Percentiles rank a stretch among this genome's conserved stretches.
phyloP scores from a whole-genome alignment of 192 early-diverging fungal genomes.

The Borealophlyctis nickersoniae region DNA sequence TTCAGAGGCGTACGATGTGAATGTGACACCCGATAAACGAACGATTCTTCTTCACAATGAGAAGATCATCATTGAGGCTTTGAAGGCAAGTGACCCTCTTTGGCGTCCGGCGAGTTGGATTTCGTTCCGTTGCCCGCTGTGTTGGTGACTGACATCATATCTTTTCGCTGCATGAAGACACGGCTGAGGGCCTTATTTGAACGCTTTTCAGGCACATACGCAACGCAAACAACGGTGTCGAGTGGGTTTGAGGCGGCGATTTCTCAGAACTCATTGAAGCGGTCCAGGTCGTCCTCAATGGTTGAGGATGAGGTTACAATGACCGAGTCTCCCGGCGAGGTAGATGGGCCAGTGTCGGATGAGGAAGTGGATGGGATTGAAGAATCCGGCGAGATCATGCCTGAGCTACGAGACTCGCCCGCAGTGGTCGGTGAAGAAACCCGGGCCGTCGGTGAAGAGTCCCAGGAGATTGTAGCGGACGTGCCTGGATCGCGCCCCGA shows the following conservation, averaged over 20 bases:
- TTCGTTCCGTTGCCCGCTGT: slow-evolving; percentile 63
- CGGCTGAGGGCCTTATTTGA: no score
- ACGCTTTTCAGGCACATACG: slow-evolving; percentile 38
- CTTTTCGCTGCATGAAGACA: slow-evolving; percentile 24
- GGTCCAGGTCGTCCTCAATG: no score
- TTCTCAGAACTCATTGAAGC: no score
- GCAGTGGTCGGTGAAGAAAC: no score
- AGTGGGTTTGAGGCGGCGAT: not conserved
- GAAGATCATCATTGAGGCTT: slow-evolving; percentile 55
- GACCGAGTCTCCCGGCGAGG: not conserved
- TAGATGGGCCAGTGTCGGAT: not conserved
- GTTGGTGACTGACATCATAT: slow-evolving; percentile 94
- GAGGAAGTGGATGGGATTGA: not conserved
- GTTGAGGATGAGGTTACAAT: no score
- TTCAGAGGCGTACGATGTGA: slow-evolving; percentile 75
- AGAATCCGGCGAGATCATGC: no score
- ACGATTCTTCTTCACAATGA: slow-evolving; percentile 86
- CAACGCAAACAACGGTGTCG: slow-evolving; percentile 15
- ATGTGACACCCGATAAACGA: slow-evolving; percentile 93
- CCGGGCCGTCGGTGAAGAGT: not conserved
- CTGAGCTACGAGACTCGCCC: no score
- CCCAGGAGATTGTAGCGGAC: not conserved
- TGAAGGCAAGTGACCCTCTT: slow-evolving; percentile 69
- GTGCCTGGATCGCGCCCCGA: not conserved
- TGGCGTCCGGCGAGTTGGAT: slow-evolving; percentile 83